Evolutionary conservation across 768 basidiomycete genomes (phyloP), one percentile per base, ranked within the genome.

Genomic region (Gymnopilus dilepis): DNA sequence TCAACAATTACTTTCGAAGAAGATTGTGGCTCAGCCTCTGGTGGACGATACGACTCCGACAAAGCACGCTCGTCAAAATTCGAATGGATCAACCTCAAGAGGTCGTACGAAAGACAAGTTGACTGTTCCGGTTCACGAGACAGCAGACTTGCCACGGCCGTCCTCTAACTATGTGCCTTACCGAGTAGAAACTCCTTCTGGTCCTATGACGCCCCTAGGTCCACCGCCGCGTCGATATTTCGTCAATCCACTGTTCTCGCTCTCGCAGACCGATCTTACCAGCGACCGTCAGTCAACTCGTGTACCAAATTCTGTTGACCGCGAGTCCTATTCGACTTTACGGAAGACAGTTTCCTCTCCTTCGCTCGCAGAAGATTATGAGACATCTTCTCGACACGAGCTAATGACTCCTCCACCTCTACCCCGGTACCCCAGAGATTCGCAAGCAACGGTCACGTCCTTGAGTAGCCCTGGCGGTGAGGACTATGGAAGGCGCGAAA

Each of bases 161-260:
- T 75, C 34, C 34, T 37, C 80, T 6, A 83, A 78, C 62, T 80
- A 80, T 43, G 22, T 47, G 8, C 28, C 28, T 19, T 63, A 76
- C 33, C 86, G 90, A 15, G 86, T 84, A 13, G 88, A 88, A 62
- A 91, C 88, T 0, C 91, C 91, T 12, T 71, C 77, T 13, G 84
- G 81, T 9, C 85, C 80, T 21, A 74, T 87, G 62, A 84, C 81
- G 1, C 86, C 89, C 21, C 78, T 92, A 19, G 78, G 86, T 2
- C 91, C 89, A 34, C 85, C 91, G 5, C 90, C 91, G 9, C 79
- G 86, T 50, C 82, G 80, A 65, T 74, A 80, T 65, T 72, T 82
- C 28, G 70, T 82, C 58, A 83, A 79, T 56, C 74, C 82, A 8
- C 69, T 81, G 19, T 82, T 82, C 65, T 89, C 87, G 13, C 72